Evolutionary conservation across 306 rosid species (phyloP), one percentile per base, ranked within the genome.

Genomic region (Malus sylvestris): DNA sequence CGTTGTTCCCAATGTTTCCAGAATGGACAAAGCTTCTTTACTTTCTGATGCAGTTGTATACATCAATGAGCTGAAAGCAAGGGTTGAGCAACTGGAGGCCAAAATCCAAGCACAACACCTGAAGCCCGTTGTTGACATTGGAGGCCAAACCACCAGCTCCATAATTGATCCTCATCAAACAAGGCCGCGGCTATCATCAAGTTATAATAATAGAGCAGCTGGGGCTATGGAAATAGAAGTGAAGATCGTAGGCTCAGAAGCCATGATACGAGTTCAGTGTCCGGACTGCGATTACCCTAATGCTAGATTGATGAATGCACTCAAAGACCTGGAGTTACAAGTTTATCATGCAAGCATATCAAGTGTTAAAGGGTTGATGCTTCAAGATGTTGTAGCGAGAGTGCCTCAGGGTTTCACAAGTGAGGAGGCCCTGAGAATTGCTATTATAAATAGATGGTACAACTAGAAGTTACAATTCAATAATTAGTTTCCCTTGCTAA

Each of bases 11-110:
- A 85, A 88, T 42, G 90, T 90, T 4, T 90, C 96, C 1, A 90
- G 82, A 73, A 88, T 90, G 96, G 96, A 90, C 86, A 90, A 90
- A 49, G 93, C 91, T 3, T 90, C 96, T 16, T 49, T 90, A 8
- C 87, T 90, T 0, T 80, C 89, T 0, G 96, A 88, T 38, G 96
- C 96, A 0, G 86, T 85, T 2, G 42, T 75, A 1, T 90, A 90
- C 79, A 90, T 90, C 51, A 86, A 80, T 2, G 80, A 82, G n/a
- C 93, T 90, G 6, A 85, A 86, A 78, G 73, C 70, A 49, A 88
- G 72, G 62, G 44, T 83, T 13, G 73, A 72, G 4, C 63, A 74
- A 3, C 63, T 80, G 44, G 88, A 87, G 68, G 64, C 85, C 0
- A 33, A 74, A 45, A 13, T 78, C 9, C 70, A 76, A 11, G 46